Evolutionary conservation across 805 yeast genomes (phyloP).

Genomic region (Candida boidinii): DNA sequence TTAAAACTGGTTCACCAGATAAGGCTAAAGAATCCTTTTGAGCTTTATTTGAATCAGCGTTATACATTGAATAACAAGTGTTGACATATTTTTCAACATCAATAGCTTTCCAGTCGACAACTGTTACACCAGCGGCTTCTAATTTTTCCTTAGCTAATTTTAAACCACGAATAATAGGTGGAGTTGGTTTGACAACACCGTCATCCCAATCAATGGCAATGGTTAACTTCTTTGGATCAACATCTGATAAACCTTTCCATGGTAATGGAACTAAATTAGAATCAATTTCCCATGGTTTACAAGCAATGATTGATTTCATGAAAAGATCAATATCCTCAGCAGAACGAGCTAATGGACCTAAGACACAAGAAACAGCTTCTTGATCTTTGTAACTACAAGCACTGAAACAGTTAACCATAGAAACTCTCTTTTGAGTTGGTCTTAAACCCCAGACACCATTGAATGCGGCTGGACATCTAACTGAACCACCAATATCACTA

Average conservation of each 20-base stretch:
- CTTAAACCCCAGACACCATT: conserved; percentile 41
- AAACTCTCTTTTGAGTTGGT: conserved; percentile 41
- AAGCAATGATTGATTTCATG: conserved; percentile 34
- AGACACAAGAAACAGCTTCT: conserved; percentile 37
- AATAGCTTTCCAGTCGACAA: conserved; percentile 45
- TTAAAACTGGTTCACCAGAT: conserved; percentile 60
- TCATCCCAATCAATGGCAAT: conserved; percentile 42
- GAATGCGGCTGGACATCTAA: conserved; percentile 46
- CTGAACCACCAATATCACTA: conserved; percentile 50
- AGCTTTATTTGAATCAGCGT: conserved; percentile 51
- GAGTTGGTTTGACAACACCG: conserved; percentile 41
- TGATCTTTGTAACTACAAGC: conserved; percentile 33
- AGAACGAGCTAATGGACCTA: conserved; percentile 39
- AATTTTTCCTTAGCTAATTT: conserved; percentile 42
- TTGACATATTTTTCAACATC: conserved; percentile 46
- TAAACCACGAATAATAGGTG: conserved; percentile 35
- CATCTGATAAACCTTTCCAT: conserved; percentile 33
- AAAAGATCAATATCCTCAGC: conserved; percentile 42
- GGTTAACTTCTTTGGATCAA: conserved; percentile 27
- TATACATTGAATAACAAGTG: conserved; percentile 43
- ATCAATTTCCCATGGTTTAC: conserved; percentile 51
- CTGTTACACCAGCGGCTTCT: conserved; percentile 43
- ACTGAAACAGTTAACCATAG: conserved; percentile 28
- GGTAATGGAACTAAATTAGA: conserved; percentile 38
- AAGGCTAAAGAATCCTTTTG: conserved; percentile 36